Evolutionary conservation across 257 asterid genomes (phyloP).

Genomic region (Ilex asprella): DNA sequence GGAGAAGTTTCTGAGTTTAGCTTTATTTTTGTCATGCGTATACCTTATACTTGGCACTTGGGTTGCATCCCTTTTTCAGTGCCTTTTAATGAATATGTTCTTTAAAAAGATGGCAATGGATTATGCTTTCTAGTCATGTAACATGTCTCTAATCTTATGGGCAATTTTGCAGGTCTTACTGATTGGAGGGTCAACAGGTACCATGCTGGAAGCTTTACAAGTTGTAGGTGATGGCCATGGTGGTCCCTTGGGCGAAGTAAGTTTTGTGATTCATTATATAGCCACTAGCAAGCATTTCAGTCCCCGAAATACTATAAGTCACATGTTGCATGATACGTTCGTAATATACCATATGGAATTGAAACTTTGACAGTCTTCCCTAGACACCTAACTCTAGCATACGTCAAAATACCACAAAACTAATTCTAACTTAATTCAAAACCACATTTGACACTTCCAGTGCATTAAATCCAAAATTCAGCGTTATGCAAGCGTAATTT

Average conservation of each 20-base stretch:
- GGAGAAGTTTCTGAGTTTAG: no score
- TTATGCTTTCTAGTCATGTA: neutral
- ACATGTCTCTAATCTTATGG: neutral
- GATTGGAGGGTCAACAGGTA: conserved; percentile 99
- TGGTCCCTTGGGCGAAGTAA: conserved; percentile 65
- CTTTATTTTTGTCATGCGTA: no score
- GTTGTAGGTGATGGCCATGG: conserved; percentile 87
- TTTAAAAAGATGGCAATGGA: neutral
- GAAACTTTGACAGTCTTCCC: no score
- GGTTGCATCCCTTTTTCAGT: neutral
- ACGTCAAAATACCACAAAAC: no score
- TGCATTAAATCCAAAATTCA: no score
- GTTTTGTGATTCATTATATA: conserved; percentile 14
- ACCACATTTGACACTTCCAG: no score
- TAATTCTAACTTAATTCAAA: no score
- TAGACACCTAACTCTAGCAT: no score
- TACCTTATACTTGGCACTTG: no score
- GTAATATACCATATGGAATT: no score
- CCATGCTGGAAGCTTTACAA: conserved; percentile 91
- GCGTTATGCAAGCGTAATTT: no score
- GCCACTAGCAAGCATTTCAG: neutral
- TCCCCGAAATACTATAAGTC: neutral
- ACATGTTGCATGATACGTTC: no score
- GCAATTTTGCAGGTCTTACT: conserved; percentile 61
- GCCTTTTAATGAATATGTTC: neutral